phyloP scores from a whole-genome alignment of 164 flowering plant genomes.

The Berberis vulgaris region DNA sequence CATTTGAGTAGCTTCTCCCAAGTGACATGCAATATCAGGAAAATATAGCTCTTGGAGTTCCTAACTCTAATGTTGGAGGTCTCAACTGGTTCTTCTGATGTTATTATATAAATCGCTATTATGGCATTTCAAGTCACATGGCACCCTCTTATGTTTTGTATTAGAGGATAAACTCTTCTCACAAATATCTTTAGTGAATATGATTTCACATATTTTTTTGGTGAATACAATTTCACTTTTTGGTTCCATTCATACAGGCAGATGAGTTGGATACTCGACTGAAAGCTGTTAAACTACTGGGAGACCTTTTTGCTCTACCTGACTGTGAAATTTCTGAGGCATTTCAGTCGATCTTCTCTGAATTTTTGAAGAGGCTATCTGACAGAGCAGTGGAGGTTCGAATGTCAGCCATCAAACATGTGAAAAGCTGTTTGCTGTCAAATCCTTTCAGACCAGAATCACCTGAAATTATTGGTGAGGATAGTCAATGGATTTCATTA shows the following conservation, averaged over 20 bases:
- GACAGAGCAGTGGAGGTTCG: slow-evolving; percentile 81
- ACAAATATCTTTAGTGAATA: no score
- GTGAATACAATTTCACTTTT: no score
- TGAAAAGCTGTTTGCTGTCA: slow-evolving; percentile 61
- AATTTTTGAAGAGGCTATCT: slow-evolving; percentile 84
- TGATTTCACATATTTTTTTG: no score
- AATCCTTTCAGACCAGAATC: slow-evolving; percentile 71
- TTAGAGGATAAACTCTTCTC: no score
- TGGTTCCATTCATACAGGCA: slow-evolving; percentile 35
- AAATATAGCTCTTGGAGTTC: no score
- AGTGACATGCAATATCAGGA: no score
- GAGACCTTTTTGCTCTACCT: slow-evolving; percentile 73
- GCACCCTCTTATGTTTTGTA: no score
- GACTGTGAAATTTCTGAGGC: slow-evolving; percentile 41
- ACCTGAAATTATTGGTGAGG: slow-evolving; percentile 65
- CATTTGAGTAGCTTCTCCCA: no score
- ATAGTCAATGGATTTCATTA: slow-evolving; percentile 4
- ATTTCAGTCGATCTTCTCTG: slow-evolving; percentile 72
- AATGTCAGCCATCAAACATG: slow-evolving; percentile 71
- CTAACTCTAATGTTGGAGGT: no score
- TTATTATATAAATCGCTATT: no score
- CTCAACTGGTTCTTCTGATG: no score
- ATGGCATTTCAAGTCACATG: no score
- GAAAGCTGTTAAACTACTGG: slow-evolving; percentile 74
- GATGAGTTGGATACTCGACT: slow-evolving; percentile 70